Evolutionary conservation across 139 green algal genomes (phyloP).

Genomic region (Nannochloris sp.): DNA sequence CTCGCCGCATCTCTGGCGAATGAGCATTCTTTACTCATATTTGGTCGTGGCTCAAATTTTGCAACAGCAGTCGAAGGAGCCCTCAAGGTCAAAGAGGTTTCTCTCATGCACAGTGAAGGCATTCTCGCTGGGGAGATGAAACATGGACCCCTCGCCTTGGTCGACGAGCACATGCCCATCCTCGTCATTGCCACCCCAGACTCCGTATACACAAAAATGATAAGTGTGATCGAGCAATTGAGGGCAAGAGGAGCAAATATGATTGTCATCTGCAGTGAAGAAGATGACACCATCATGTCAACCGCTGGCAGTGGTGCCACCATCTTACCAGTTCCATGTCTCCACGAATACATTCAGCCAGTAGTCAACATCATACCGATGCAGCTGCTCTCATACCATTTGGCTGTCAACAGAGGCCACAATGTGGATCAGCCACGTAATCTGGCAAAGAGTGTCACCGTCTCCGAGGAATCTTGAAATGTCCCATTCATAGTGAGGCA

Average conservation of each 20-base stretch:
- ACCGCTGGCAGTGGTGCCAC: conserved; percentile 6
- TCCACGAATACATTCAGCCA: conserved; percentile 81
- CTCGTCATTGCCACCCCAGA: conserved; percentile 80
- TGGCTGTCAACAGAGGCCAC: conserved; percentile 80
- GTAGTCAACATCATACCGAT: conserved; percentile 95
- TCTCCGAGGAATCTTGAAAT: not conserved
- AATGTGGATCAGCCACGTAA: conserved; percentile 97
- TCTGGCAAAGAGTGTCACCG: conserved; percentile 93
- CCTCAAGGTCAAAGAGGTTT: conserved; percentile 64
- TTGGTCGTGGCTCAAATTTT: conserved; percentile 93
- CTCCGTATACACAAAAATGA: conserved; percentile 81
- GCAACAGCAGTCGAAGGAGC: conserved; percentile 88
- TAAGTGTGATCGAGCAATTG: conserved; percentile 85
- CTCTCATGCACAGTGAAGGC: conserved; percentile 62
- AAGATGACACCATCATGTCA: conserved; percentile 42
- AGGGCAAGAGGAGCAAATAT: conserved; percentile 59
- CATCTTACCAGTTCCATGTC: conserved; percentile 45
- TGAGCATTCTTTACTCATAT: conserved; percentile 74
- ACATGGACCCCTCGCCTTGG: conserved; percentile 91
- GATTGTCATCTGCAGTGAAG: conserved; percentile 80
- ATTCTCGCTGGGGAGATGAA: conserved; percentile 99
- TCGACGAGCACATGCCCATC: conserved; percentile 90
- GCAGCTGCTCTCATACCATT: conserved; percentile 92
- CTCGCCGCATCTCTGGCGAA: conserved; percentile 72
- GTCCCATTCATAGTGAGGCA: too few relatives aligned